Evolutionary conservation across 192 early-diverging fungal species (phyloP).

Genomic region (Spinellus fusiger): DNA sequence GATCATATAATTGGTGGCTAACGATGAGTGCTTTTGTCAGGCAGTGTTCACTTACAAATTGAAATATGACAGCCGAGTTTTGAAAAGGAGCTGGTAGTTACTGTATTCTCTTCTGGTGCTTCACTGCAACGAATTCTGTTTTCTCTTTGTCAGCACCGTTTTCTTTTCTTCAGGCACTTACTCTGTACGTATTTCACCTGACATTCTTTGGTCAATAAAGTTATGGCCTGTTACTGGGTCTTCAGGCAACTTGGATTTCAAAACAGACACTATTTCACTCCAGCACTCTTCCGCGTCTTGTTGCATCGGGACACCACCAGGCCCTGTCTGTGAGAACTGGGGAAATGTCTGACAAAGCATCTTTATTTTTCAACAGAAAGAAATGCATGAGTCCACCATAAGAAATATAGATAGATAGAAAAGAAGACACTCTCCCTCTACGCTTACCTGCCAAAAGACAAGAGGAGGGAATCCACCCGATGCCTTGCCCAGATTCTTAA

Average conservation of each 20-base stretch:
- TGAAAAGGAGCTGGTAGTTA: slow-evolving; percentile 63
- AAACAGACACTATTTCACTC: slow-evolving; percentile 73
- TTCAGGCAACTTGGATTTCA: slow-evolving; percentile 54
- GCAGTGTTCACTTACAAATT: slow-evolving; percentile 29
- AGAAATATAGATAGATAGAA: neutral
- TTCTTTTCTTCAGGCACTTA: slow-evolving; percentile 1
- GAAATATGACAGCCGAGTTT: slow-evolving; percentile 75
- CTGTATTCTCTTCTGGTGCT: slow-evolving; percentile 61
- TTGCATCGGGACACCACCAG: slow-evolving; percentile 69
- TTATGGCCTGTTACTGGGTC: slow-evolving; percentile 25
- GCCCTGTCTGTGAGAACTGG: slow-evolving; percentile 80
- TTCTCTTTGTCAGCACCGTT: neutral
- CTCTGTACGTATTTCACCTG: slow-evolving; percentile 43
- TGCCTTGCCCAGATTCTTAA: slow-evolving; percentile 61
- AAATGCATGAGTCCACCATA: neutral
- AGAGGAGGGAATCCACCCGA: slow-evolving; percentile 72
- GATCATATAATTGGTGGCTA: slow-evolving; percentile 73
- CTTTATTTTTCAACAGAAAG: slow-evolving; percentile 7
- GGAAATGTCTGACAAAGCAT: slow-evolving; percentile 75
- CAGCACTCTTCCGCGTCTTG: slow-evolving; percentile 99
- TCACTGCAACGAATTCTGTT: slow-evolving; percentile 70
- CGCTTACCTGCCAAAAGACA: slow-evolving; percentile 65
- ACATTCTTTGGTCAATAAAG: slow-evolving; percentile 84
- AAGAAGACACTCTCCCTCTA: neutral
- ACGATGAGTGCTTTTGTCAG: neutral